These are phyloP conservation scores for Citeromyces hawaiiensis DNA, from an alignment of 1,139 yeast genomes.

Conservation along the genomic window DNA sequence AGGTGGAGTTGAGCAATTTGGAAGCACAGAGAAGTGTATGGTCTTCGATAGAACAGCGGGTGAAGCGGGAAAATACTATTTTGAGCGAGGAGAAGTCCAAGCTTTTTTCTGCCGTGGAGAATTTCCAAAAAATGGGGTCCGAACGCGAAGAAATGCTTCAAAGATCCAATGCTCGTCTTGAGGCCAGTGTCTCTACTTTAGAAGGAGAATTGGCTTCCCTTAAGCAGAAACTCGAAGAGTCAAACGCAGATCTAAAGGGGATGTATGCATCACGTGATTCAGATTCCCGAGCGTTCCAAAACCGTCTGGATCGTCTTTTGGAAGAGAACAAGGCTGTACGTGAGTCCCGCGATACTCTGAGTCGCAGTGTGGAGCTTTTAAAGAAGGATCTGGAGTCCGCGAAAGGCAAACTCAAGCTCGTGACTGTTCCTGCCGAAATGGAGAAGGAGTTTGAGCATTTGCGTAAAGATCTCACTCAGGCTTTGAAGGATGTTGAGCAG, in stretches of 20 bases:
- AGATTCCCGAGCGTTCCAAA: slow-evolving; percentile 50
- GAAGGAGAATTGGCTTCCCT: slow-evolving; percentile 30
- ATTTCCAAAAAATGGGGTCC: slow-evolving; percentile 40
- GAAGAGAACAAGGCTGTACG: slow-evolving; percentile 26
- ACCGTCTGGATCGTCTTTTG: slow-evolving; percentile 43
- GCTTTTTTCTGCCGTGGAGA: slow-evolving; percentile 45
- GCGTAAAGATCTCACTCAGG: no score
- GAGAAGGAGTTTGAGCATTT: no score
- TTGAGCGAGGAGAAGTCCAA: slow-evolving; percentile 47
- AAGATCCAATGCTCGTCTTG: slow-evolving; percentile 30
- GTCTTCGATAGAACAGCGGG: slow-evolving; percentile 34
- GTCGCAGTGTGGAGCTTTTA: no score
- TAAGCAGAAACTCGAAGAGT: slow-evolving; percentile 35
- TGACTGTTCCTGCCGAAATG: no score
- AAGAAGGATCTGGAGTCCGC: no score
- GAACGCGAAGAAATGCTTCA: slow-evolving; percentile 39
- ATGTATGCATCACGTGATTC: slow-evolving; percentile 37
- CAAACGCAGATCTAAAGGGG: slow-evolving; percentile 33
- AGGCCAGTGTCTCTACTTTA: slow-evolving; percentile 34
- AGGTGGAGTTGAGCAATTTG: slow-evolving; percentile 32
- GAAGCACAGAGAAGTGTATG: slow-evolving; percentile 42
- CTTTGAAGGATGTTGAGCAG: no score
- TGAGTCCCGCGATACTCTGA: slow-evolving; percentile 23
- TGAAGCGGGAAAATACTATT: slow-evolving; percentile 38
- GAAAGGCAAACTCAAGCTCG: no score